Base-by-base conservation (phyloP, 208 protist species). In the Phytomonas sp. region DNA sequence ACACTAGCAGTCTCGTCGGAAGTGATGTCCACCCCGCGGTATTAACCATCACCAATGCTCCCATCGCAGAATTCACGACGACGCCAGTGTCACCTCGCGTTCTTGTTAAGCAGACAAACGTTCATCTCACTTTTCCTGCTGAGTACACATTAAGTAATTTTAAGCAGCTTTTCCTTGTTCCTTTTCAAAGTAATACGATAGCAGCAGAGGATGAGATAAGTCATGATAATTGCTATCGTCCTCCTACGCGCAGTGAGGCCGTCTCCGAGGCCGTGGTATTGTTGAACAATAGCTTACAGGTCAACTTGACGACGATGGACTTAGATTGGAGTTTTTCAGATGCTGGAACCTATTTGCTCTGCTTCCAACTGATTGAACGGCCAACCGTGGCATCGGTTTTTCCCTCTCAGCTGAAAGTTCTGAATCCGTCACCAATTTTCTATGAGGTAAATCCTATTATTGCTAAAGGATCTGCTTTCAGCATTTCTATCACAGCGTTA, bases 381-480 rank as follows among this genome's bases (percentile, higher is more conserved):
- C 67, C 68, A 69, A 76, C 73, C 71, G 76, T 91, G 49, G 87
- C 87, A 30, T 92, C 92, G n/a, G 83, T 96, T 32, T 87, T 80
- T 52, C 79, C 81, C 4, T 72, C 67, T 34, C 42, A 75, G 23
- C 67, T 92, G 56, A 72, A 62, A 10, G 86, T 94, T 29, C 40
- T 59, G 3, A 76, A 79, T 45, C 71, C 87, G 11, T 91, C 87
- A n/a, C 92, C 92, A 29, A 92, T 82, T 61, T 61, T 69, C 31
- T 96, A 96, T 78, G 59, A 65, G n/a, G 92, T 94, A 36, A 86
- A 86, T 0, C 69, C 65, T 32, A 45, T 81, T 31, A 73, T 94
- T 45, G 31, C 62, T 19, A 74, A 80, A 29, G 70, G 76, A 56
- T 76, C 70, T 52, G 59, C 12, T 60, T 96, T 96, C 65, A 71